Evolutionary conservation across 75 land plant species (phyloP).

Genomic region (Chamaecyparis obtusa): DNA sequence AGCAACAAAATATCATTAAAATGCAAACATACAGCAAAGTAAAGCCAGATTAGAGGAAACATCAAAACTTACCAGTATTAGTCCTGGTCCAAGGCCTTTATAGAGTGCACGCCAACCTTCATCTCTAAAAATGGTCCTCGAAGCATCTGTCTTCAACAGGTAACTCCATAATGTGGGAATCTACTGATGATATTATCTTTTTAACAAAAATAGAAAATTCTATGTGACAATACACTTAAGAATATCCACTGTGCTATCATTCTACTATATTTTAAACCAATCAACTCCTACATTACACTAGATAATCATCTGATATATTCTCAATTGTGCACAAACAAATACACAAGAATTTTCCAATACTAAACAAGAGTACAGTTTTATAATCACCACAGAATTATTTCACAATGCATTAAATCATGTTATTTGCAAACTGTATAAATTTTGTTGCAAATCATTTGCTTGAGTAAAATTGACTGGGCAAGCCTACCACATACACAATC

Average conservation of each 20-base stretch:
- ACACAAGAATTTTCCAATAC: background rate
- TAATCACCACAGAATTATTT: background rate
- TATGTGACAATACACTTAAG: background rate
- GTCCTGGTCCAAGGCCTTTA: conserved; percentile 85
- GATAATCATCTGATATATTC: background rate
- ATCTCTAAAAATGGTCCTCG: conserved; percentile 73
- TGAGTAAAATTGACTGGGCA: background rate
- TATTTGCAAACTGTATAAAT: background rate
- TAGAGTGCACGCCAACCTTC: conserved; percentile 91
- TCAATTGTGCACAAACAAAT: background rate
- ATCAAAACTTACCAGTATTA: conserved; percentile 71
- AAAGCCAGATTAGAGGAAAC: background rate
- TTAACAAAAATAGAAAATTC: background rate
- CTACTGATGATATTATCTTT: background rate
- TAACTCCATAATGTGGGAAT: background rate
- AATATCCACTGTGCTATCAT: background rate
- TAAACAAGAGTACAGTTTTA: background rate
- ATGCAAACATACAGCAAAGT: background rate
- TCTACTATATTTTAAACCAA: background rate
- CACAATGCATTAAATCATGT: background rate
- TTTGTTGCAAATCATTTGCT: background rate
- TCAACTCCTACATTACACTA: background rate
- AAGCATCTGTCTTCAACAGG: conserved; percentile 65
- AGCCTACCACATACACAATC: background rate
- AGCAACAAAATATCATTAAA: background rate